These are phyloP conservation scores for Aspergillus sp. DNA, from an alignment of 2,329 filamentous ascomycete species.

Conservation along the genomic window DNA sequence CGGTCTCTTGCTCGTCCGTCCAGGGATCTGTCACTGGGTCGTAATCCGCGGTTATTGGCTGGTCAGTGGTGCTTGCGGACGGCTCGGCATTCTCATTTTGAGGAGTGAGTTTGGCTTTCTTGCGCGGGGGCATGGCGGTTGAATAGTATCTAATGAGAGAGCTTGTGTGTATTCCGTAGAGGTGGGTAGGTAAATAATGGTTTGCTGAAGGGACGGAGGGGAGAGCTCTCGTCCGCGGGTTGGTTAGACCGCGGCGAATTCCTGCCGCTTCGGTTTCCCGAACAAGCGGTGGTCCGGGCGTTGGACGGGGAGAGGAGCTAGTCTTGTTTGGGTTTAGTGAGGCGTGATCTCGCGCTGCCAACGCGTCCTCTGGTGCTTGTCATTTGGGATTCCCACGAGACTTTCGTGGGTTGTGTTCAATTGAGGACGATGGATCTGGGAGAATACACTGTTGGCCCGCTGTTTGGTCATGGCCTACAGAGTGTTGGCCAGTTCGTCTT, in stretches of 20 bases:
- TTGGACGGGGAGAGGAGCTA: constrained; percentile 14
- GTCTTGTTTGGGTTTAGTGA: constrained; percentile 17
- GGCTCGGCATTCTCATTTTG: constrained; percentile 31
- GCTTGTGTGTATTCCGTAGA: background rate
- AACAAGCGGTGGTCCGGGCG: constrained; percentile 35
- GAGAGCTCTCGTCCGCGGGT: background rate
- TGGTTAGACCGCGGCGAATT: background rate
- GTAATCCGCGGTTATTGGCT: constrained; percentile 40
- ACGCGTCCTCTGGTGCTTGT: constrained; percentile 21
- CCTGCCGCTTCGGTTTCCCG: constrained; percentile 18
- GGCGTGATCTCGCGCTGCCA: constrained; percentile 24
- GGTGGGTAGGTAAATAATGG: background rate
- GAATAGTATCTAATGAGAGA: background rate
- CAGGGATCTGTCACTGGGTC: constrained; percentile 70
- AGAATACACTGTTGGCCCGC: constrained; percentile 31
- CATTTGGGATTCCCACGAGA: constrained; percentile 12
- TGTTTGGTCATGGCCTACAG: constrained; percentile 40
- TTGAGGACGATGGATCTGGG: constrained; percentile 28
- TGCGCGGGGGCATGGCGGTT: constrained; percentile 52
- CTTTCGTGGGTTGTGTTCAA: background rate
- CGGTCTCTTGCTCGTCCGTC: constrained; percentile 94
- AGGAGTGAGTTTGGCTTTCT: constrained; percentile 58
- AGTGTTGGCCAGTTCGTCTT: constrained; percentile 41
- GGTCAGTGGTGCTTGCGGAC: constrained; percentile 32
- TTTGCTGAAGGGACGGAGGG: background rate